These are phyloP conservation scores for Suhomyces terraborum DNA, from an alignment of 1,139 yeast genomes.

Conservation along the genomic window DNA sequence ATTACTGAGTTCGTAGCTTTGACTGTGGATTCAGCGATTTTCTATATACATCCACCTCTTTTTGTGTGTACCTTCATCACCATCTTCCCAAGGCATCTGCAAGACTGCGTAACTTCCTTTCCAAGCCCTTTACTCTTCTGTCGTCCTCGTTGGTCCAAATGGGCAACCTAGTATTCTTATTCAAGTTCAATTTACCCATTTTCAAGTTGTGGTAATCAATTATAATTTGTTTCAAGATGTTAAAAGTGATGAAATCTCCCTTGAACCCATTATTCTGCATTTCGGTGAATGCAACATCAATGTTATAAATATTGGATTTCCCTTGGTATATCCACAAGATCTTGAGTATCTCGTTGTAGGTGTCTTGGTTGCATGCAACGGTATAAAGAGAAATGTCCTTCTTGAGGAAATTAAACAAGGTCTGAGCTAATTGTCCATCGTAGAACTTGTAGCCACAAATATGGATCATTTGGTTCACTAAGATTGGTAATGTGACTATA, in stretches of 20 bases:
- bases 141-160: slow-evolving; percentile 45
- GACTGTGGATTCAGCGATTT: neutral
- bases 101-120: slow-evolving; percentile 20
- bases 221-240: slow-evolving; percentile 39
- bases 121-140: slow-evolving; percentile 32
- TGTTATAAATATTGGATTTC: slow-evolving; percentile 36
- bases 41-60: neutral
- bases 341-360: slow-evolving; percentile 44
- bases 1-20: too few relatives aligned
- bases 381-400: slow-evolving; percentile 37
- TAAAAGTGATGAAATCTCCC: slow-evolving; percentile 41
- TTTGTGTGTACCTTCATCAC: neutral
- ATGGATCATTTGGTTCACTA: slow-evolving; percentile 37
- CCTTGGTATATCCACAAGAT: slow-evolving; percentile 45
- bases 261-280: slow-evolving; percentile 47
- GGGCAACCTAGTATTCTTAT: slow-evolving; percentile 23
- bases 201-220: slow-evolving; percentile 39
- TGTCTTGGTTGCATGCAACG: slow-evolving; percentile 43
- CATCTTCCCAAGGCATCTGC: slow-evolving; percentile 9
- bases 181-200: slow-evolving; percentile 28
- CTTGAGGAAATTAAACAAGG: slow-evolving; percentile 40
- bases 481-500: slow-evolving; percentile 38
- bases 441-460: slow-evolving; percentile 29
- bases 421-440: slow-evolving; percentile 40
- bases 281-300: slow-evolving; percentile 39